Conservation (phyloP, 2,329 filamentous ascomycete genomes). For the Penicillium rolfsii region DNA sequence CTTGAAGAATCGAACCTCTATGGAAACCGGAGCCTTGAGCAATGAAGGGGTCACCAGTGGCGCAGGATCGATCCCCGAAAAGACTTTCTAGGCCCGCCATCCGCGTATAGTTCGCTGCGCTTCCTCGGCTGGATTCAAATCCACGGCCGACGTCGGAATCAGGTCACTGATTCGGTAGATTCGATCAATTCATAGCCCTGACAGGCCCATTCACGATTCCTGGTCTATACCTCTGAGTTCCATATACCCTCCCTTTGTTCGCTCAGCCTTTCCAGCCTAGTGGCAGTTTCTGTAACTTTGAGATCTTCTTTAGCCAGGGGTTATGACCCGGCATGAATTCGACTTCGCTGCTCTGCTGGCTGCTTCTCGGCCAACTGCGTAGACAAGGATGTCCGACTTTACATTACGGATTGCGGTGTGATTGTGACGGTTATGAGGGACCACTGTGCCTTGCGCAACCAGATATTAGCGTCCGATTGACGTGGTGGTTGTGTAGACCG, state of each 20-base stretch:
- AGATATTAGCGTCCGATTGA: not conserved
- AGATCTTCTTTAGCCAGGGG: not conserved
- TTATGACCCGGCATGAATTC: not conserved
- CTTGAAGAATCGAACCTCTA: not conserved
- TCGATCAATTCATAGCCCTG: not conserved
- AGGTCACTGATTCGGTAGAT: not conserved
- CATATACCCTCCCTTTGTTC: not conserved
- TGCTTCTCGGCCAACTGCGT: slow-evolving; percentile 7
- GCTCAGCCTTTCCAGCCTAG: not conserved
- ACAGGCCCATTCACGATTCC: not conserved
- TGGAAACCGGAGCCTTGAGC: not conserved
- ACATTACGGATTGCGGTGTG: not conserved
- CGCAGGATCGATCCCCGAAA: not conserved
- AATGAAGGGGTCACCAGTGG: slow-evolving; percentile 1
- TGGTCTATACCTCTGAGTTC: slow-evolving; percentile 1
- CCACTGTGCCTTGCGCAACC: not conserved
- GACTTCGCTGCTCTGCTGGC: slow-evolving; percentile 11
- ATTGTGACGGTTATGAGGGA: not conserved
- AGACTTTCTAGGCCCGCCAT: not conserved
- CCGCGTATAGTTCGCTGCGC: not conserved
- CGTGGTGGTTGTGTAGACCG: not conserved
- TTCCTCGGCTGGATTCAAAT: slow-evolving; percentile 7
- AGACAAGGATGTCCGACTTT: slow-evolving; percentile 1
- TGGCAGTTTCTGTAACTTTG: not conserved
- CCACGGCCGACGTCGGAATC: not conserved